Evolutionary conservation across 139 green algal genomes (phyloP).

Genomic region (Chlamydomonas sphaeroides): DNA sequence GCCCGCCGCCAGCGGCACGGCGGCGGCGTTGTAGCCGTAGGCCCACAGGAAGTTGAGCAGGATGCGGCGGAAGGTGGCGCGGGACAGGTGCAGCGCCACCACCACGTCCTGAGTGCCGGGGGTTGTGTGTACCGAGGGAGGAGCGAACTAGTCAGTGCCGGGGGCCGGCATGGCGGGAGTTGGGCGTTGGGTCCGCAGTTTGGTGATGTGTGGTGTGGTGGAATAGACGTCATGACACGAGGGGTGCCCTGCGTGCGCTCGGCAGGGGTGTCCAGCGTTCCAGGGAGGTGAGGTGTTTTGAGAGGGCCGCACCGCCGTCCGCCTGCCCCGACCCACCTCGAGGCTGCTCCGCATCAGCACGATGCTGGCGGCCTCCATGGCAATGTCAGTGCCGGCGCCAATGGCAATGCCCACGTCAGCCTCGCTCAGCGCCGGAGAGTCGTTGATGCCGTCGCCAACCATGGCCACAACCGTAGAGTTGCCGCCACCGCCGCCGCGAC

Average conservation of each 20-base stretch:
- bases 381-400: conserved; percentile 79
- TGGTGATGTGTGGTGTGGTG: too few relatives aligned
- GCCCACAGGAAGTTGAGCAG: conserved; percentile 91
- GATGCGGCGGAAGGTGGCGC: conserved; percentile 82
- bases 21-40: conserved; percentile 90
- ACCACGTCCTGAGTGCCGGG: conserved; percentile 75
- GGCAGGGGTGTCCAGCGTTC: too few relatives aligned
- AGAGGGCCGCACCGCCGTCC: too few relatives aligned
- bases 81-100: conserved; percentile 86
- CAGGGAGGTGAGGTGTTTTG: too few relatives aligned
- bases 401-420: conserved; percentile 97
- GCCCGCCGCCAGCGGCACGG: conserved; percentile 83
- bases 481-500: conserved; percentile 32
- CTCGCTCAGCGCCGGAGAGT: conserved; percentile 91
- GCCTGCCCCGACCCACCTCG: conserved; percentile 19
- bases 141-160: too few relatives aligned
- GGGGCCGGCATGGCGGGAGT: too few relatives aligned
- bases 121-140: background rate
- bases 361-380: conserved; percentile 85
- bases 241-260: too few relatives aligned
- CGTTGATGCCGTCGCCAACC: conserved; percentile 99
- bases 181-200: too few relatives aligned
- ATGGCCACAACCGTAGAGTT: conserved; percentile 83
- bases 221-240: too few relatives aligned
- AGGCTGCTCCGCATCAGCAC: conserved; percentile 88